These are phyloP conservation scores for Gracilaria domingensis DNA, from an alignment of 23 red algal species.

Conservation along the genomic window DNA sequence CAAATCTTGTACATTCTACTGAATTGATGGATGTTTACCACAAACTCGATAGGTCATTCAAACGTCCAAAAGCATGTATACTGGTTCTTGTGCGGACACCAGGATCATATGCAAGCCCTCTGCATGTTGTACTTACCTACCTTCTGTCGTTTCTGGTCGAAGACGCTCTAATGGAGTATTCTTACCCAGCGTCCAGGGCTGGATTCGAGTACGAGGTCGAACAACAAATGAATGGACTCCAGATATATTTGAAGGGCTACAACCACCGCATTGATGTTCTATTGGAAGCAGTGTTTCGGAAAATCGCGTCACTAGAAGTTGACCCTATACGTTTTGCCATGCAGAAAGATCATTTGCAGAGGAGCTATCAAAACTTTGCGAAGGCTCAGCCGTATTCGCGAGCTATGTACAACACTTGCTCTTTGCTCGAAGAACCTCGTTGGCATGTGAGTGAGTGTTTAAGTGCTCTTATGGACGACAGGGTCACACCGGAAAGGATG, in stretches of 20 bases:
- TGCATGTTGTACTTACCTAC: slow-evolving; percentile 75
- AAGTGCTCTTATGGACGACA: slow-evolving; percentile 40
- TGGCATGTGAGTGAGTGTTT: slow-evolving; percentile 83
- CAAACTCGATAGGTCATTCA: slow-evolving; percentile 87
- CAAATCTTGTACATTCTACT: slow-evolving; percentile 22
- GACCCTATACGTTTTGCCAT: slow-evolving; percentile 64
- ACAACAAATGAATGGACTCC: slow-evolving; percentile 46
- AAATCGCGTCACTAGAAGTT: slow-evolving; percentile 50
- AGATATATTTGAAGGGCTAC: slow-evolving; percentile 64
- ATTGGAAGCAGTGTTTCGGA: slow-evolving; percentile 45
- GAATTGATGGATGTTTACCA: slow-evolving; percentile 75
- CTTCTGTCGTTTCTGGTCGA: slow-evolving; percentile 65
- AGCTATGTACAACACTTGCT: slow-evolving; percentile 72
- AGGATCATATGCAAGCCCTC: slow-evolving; percentile 70
- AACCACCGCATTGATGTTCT: slow-evolving; percentile 70
- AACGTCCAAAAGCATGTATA: slow-evolving; percentile 70
- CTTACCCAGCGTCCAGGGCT: slow-evolving; percentile 88
- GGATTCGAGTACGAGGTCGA: slow-evolving; percentile 65
- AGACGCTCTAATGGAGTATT: slow-evolving; percentile 83
- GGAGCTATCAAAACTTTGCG: slow-evolving; percentile 74
- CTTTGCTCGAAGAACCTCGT: slow-evolving; percentile 68
- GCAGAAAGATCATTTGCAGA: slow-evolving; percentile 57
- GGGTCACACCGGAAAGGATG: slow-evolving; percentile 48
- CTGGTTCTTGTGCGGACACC: slow-evolving; percentile 59
- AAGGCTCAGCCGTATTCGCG: slow-evolving; percentile 62